Conservation (phyloP, 768 basidiomycete genomes). For the Pleurotus sapidus region DNA sequence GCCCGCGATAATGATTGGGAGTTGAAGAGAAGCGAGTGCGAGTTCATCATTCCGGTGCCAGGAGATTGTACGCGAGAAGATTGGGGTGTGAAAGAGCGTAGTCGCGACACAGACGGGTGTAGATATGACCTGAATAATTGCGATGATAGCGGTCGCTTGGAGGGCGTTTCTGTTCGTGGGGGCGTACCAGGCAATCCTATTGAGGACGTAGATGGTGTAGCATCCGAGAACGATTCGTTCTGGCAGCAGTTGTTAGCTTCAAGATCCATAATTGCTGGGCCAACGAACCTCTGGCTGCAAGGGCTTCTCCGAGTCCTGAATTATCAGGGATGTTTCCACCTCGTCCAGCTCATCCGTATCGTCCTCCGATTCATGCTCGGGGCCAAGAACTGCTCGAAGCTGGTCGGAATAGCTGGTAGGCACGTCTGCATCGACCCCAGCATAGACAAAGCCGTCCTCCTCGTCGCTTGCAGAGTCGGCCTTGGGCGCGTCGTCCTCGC, state of each 20-base stretch:
- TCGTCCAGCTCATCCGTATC: conserved; percentile 45
- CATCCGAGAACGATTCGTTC: conserved; percentile 33
- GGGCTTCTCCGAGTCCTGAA: conserved; percentile 32
- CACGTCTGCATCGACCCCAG: conserved; percentile 59
- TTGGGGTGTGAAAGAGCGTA: conserved; percentile 65
- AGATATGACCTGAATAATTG: conserved; percentile 56
- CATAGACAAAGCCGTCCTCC: conserved; percentile 69
- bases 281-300: conserved; percentile 5
- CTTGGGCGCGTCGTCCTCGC: conserved; percentile 29
- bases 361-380: conserved; percentile 40
- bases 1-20: conserved; percentile 69
- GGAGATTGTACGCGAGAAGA: conserved; percentile 38
- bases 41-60: conserved; percentile 37
- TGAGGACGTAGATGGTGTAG: conserved; percentile 36
- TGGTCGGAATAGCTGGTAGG: conserved; percentile 61
- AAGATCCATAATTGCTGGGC: background rate
- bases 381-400: conserved; percentile 69
- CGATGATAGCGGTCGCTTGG: conserved; percentile 26
- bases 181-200: conserved; percentile 31
- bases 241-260: conserved; percentile 16
- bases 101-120: conserved; percentile 75
- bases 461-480: conserved; percentile 42
- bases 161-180: conserved; percentile 35
- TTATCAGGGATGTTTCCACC: conserved; percentile 42
- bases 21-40: conserved; percentile 36